Conservation (phyloP, 31 red algal genomes). For the Asparagopsis taxiformis region DNA sequence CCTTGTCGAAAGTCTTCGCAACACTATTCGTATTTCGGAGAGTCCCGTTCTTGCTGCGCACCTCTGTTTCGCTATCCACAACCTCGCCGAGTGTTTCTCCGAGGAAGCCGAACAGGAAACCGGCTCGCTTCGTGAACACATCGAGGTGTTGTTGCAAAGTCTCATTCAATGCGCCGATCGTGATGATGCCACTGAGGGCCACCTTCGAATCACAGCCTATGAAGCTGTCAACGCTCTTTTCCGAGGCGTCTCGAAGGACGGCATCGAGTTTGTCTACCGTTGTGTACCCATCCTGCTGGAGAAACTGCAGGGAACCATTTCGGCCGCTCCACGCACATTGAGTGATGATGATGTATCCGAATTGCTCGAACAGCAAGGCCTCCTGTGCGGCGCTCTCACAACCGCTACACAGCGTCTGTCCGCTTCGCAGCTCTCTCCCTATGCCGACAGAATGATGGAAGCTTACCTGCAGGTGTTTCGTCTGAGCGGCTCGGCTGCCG, state of each 20-base stretch:
- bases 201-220: constrained; percentile 84
- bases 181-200: constrained; percentile 77
- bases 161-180: constrained; percentile 69
- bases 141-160: constrained; percentile 46
- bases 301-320: constrained; percentile 67
- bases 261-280: constrained; percentile 40
- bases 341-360: constrained; percentile 63
- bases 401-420: constrained; percentile 69
- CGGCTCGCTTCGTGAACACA: constrained; percentile 40
- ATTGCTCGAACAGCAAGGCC: constrained; percentile 76
- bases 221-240: constrained; percentile 86
- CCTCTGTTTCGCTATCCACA: constrained; percentile 86
- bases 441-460: constrained; percentile 84
- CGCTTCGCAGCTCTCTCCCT: constrained; percentile 28
- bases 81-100: constrained; percentile 68
- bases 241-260: constrained; percentile 62
- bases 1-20: constrained; percentile 60
- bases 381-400: constrained; percentile 85
- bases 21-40: constrained; percentile 62
- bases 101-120: constrained; percentile 48
- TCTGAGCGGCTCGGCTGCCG: constrained; percentile 55
- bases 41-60: constrained; percentile 82
- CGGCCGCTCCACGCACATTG: constrained; percentile 31
- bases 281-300: constrained; percentile 67
- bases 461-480: constrained; percentile 65